Evolutionary conservation across 2,329 filamentous ascomycete genomes (phyloP), one percentile per base, ranked within the genome.

Genomic region (Epichloe sibirici): DNA sequence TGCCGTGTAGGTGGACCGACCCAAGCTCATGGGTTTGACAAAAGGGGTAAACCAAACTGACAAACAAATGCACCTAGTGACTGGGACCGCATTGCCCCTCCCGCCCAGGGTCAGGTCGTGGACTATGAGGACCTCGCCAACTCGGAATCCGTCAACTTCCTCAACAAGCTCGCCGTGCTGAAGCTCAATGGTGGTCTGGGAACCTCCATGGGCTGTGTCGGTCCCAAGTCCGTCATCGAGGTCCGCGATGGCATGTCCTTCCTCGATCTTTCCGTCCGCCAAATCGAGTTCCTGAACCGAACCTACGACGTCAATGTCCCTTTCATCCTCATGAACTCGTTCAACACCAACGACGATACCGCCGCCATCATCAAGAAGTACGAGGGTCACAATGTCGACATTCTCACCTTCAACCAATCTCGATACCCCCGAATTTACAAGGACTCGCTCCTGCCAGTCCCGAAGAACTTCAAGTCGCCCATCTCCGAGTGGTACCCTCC

Each of bases 281-380:
- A 98, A 79, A 95, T 98, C 68, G 93, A 98, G 77, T 94, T 90
- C 79, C 85, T 98, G 63, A 98, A 98, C 85, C 87, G 90, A 71
- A 97, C 90, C 59, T 97, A 96, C 77, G 82, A 86, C 63, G 89
- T 94, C 71, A 97, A 96, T 69, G 93, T 98, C 37, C 93, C 93
- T 48, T 96, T 98, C 73, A 84, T 98, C 61, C 85, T 98, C 63
- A 98, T 98, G 93, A 98, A 98, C 85, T 97, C 93, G 52, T 98
- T 98, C 87, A 98, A 98, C 82, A 98, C 93, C 69, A 90, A 98
- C 71, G 83, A 91, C 65, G 93, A 98, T 69, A 98, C 93, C 49
- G 90, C 90, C 57, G 90, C 89, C 73, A 98, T 98, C 74, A 98
- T 98, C 79, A 98, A 98, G 84, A 98, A 98, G 79, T 98, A 97